Conservation (phyloP, 1,284 basidiomycete genomes). For the Ganoderma resinaceum region DNA sequence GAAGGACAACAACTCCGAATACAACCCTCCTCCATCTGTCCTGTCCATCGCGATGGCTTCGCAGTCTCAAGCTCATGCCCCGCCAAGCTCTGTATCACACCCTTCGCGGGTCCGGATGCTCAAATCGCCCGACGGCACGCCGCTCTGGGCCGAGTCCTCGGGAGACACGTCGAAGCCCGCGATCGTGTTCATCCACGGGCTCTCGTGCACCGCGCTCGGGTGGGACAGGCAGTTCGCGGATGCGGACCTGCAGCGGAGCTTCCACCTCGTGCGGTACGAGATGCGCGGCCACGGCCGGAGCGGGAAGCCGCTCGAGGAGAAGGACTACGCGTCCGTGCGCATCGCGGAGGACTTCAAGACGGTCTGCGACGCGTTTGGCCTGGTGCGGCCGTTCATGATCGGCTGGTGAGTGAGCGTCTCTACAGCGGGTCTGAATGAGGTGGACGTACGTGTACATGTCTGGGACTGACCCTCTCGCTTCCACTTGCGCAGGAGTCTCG, state of each 20-base stretch:
- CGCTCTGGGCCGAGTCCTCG: slow-evolving; percentile 45
- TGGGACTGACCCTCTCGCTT: neutral
- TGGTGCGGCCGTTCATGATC: slow-evolving; percentile 44
- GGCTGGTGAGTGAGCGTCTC: slow-evolving; percentile 43
- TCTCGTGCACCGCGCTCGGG: slow-evolving; percentile 43
- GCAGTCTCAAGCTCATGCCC: neutral
- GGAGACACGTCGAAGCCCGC: slow-evolving; percentile 45
- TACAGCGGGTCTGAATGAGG: neutral
- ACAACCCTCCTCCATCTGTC: neutral
- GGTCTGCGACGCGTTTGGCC: slow-evolving; percentile 41
- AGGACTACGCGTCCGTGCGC: slow-evolving; percentile 39
- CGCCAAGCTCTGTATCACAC: neutral
- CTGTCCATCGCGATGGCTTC: neutral
- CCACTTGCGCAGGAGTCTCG: slow-evolving; percentile 43
- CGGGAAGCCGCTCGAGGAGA: slow-evolving; percentile 34
- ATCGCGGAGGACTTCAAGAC: slow-evolving; percentile 46
- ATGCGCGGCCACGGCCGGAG: slow-evolving; percentile 43
- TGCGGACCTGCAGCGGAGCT: slow-evolving; percentile 37
- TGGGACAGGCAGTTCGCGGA: slow-evolving; percentile 49
- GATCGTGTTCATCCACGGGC: slow-evolving; percentile 52
- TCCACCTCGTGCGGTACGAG: slow-evolving; percentile 47
- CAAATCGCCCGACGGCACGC: slow-evolving; percentile 39
- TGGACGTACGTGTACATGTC: neutral
- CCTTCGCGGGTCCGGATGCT: slow-evolving; percentile 26
- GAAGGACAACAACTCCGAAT: too few species aligned